phyloP scores from a whole-genome alignment of 2,329 filamentous ascomycete genomes.

The Colletotrichum sp. region DNA sequence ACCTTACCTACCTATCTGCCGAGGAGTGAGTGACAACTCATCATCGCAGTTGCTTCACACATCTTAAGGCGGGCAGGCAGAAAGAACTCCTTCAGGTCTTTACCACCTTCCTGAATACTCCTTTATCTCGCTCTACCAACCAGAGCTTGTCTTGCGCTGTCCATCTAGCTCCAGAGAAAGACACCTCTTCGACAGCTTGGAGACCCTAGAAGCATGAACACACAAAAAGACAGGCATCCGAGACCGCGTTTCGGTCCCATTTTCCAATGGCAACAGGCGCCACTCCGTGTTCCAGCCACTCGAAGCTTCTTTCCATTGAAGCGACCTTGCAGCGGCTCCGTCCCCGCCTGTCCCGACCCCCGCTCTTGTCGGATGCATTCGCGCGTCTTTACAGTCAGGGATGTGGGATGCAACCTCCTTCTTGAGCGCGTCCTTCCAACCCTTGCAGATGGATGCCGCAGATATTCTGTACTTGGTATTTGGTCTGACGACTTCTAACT shows the following conservation, averaged over 20 bases:
- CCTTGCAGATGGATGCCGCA: neutral
- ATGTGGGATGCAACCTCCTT: slow-evolving; percentile 2
- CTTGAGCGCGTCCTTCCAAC: neutral
- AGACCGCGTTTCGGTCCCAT: neutral
- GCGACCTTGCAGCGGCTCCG: slow-evolving; percentile 6
- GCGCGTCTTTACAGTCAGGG: neutral
- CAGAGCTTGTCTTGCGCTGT: neutral
- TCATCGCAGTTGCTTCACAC: neutral
- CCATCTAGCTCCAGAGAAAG: neutral
- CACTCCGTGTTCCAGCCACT: neutral
- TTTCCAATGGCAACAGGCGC: neutral
- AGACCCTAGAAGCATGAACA: neutral
- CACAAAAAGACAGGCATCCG: neutral
- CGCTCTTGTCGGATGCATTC: neutral
- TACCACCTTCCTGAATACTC: neutral
- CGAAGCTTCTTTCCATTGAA: neutral
- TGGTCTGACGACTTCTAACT: neutral
- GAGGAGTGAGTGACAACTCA: neutral
- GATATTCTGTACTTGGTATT: neutral
- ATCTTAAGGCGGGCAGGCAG: neutral
- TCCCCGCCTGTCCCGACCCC: neutral
- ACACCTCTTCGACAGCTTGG: neutral
- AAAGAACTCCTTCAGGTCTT: neutral
- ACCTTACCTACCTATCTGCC: neutral
- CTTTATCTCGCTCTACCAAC: neutral